phyloP scores from a whole-genome alignment of 2,329 filamentous ascomycete species.

The Fusarium nematophilum region DNA sequence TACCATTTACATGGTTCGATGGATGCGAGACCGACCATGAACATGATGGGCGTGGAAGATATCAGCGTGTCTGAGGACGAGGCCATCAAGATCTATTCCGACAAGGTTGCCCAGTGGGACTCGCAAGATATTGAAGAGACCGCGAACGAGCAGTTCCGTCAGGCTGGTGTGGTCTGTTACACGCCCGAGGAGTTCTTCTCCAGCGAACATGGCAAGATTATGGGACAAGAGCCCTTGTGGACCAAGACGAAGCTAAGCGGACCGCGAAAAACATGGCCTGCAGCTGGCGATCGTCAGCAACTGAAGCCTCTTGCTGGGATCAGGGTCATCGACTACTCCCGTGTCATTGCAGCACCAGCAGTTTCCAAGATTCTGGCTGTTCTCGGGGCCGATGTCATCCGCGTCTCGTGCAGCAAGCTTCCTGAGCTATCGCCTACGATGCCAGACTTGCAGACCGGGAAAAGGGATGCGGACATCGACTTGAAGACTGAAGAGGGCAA shows the following conservation, averaged over 20 bases:
- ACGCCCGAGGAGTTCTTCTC: conserved; percentile 48
- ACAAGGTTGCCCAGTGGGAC: conserved; percentile 41
- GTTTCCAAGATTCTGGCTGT: conserved; percentile 48
- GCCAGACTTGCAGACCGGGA: conserved; percentile 50
- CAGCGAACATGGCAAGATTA: conserved; percentile 35
- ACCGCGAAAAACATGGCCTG: conserved; percentile 22
- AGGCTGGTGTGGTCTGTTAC: conserved; percentile 48
- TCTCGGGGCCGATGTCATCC: conserved; percentile 49
- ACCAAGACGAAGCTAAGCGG: no score
- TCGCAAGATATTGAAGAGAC: conserved; percentile 45
- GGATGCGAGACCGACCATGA: conserved; percentile 44
- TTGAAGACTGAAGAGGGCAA: conserved; percentile 45
- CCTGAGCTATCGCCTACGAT: conserved; percentile 47
- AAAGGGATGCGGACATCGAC: conserved; percentile 48
- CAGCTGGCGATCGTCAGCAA: background rate
- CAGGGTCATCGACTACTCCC: conserved; percentile 49
- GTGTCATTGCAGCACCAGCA: conserved; percentile 50
- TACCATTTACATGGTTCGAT: conserved; percentile 52
- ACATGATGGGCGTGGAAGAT: conserved; percentile 47
- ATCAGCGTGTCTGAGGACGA: conserved; percentile 43
- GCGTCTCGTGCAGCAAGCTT: conserved; percentile 47
- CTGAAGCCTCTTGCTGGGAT: conserved; percentile 48
- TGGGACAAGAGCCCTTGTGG: conserved; percentile 8
- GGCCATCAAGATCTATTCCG: conserved; percentile 41
- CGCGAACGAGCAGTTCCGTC: conserved; percentile 48